Conservation (phyloP, 495 filamentous ascomycete genomes). For the Neurospora discreta region DNA sequence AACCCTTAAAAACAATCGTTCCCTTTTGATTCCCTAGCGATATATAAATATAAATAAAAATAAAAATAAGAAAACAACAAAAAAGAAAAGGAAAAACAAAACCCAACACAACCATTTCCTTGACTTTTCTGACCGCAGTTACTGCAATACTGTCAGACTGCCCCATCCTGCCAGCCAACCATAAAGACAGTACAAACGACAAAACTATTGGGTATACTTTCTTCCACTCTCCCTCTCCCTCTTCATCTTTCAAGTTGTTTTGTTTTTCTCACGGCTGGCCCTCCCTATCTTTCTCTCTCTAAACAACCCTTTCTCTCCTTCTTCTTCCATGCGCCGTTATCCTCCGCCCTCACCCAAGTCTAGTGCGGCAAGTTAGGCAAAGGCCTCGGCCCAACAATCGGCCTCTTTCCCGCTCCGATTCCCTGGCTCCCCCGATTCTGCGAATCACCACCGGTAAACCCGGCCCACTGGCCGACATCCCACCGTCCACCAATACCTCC, state of each 20-base stretch:
- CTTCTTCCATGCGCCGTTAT: background rate
- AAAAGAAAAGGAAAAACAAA: too few relatives aligned
- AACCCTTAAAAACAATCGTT: too few relatives aligned
- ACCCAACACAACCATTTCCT: too few relatives aligned
- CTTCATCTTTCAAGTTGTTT: background rate
- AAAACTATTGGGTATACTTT: background rate
- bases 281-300: background rate
- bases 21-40: too few relatives aligned
- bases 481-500: conserved; percentile 53
- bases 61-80: too few relatives aligned
- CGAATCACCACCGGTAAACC: conserved; percentile 72
- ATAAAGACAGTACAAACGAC: background rate
- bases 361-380: conserved; percentile 32
- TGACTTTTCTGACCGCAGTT: too few relatives aligned
- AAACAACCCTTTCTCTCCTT: background rate
- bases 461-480: conserved; percentile 80
- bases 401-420: conserved; percentile 63
- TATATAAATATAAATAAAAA: too few relatives aligned
- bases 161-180: background rate
- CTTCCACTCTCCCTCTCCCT: background rate
- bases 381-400: conserved; percentile 69
- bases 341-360: background rate
- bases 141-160: too few relatives aligned
- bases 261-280: too few relatives aligned
- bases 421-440: conserved; percentile 64